Evolutionary conservation across 352 stramenopile species (phyloP), one percentile per base, ranked within the genome.

Genomic region (Globisporangium parvum): DNA sequence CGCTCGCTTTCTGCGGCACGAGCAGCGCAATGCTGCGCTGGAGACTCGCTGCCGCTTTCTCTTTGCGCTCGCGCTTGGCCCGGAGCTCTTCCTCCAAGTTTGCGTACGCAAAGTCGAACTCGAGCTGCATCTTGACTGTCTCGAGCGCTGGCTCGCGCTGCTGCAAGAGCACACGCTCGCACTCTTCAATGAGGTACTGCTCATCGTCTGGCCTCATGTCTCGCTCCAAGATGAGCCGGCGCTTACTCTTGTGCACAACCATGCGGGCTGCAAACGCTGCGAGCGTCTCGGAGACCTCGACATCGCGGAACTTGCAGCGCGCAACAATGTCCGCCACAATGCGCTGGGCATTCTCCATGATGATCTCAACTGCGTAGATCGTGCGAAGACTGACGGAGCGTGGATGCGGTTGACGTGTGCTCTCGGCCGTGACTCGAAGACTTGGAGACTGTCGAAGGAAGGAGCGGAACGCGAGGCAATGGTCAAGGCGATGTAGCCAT

Each of bases 81-180:
- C 83, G 71, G 39, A 97, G 51, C 35, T 79, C 69, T 42, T 95
- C 80, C 47, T 92, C 81, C 0, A 88, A 62, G 35, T 91, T 88
- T 6, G 94, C 83, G 67, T 97, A 97, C 42, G 79, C 88, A 26
- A 81, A 88, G 64, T 98, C 93, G 58, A 97, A 98, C 50, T 88
- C 88, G 44, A 98, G 89, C 70, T 98, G 93, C 89, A 98, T 98
- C 64, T 96, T 97, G 58, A 98, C 83, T n/a, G 87, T 93, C 69
- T 95, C 84, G 52, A 97, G 71, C 18, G 81, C 67, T 23, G 91
- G 91, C 35, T 87, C 85, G 17, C 95, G 85, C 41, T 74, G 55
- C 47, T 91, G 79, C 0, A 92, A 54, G 17, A 97, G 68, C 42
- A 80, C 72, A 26, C 70, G 73, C 47, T 96, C 80, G 62, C 82